These are phyloP conservation scores for Botryosphaeria dothidea DNA, from an alignment of 2,329 filamentous ascomycete species.

Conservation along the genomic window DNA sequence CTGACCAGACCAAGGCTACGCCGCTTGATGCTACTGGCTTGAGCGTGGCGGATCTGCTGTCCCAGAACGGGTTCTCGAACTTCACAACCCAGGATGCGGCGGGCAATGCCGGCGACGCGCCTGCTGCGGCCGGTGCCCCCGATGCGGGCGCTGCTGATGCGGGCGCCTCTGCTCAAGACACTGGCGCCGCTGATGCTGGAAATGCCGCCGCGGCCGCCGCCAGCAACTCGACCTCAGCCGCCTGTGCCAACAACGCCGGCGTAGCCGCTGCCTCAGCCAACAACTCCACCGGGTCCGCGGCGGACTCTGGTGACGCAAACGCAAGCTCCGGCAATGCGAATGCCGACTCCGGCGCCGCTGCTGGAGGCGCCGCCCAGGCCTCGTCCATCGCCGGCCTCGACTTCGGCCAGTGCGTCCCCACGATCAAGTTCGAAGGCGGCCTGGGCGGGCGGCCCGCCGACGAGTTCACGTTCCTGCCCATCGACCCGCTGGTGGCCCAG, in stretches of 20 bases:
- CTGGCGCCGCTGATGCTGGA: conserved; percentile 22
- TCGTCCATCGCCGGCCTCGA: conserved; percentile 29
- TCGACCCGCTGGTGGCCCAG: conserved; percentile 60
- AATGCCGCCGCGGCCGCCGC: conserved; percentile 28
- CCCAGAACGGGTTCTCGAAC: conserved; percentile 63
- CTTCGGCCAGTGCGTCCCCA: conserved; percentile 40
- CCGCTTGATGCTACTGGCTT: conserved; percentile 63
- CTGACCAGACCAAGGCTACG: conserved; percentile 50
- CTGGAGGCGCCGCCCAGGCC: background rate
- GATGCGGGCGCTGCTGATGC: conserved; percentile 21
- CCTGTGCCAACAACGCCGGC: conserved; percentile 20
- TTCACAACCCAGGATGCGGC: conserved; percentile 47
- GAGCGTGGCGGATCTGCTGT: conserved; percentile 66
- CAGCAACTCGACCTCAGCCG: conserved; percentile 24
- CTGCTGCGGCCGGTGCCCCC: conserved; percentile 13
- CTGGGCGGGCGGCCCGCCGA: conserved; percentile 52
- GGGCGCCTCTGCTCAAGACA: conserved; percentile 15
- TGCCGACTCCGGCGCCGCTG: conserved; percentile 21
- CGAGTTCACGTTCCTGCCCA: conserved; percentile 69
- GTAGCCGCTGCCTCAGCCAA: conserved; percentile 17
- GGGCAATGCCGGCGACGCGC: conserved; percentile 7
- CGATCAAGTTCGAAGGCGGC: conserved; percentile 64
- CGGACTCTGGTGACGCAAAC: no score
- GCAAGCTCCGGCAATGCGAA: conserved; percentile 12
- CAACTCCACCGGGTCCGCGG: background rate